Evolutionary conservation across 73 alveolate genomes (phyloP).

Genomic region (Paramecium pentaurelia): DNA sequence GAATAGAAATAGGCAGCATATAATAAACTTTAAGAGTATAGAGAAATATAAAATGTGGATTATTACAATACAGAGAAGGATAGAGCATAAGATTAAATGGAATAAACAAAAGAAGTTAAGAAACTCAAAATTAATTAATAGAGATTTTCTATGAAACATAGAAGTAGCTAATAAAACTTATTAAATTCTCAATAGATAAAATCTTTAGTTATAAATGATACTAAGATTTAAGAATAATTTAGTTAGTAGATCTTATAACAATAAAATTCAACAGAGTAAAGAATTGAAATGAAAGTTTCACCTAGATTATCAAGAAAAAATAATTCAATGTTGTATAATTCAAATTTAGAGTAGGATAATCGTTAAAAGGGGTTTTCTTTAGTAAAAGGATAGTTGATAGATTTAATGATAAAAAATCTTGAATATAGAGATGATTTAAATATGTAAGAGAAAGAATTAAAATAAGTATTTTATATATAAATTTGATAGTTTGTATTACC

Average conservation of each 20-base stretch:
- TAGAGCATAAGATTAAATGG: background rate
- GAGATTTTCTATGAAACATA: background rate
- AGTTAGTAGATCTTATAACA: background rate
- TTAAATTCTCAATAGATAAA: background rate
- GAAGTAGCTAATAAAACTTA: background rate
- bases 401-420: slow-evolving; percentile 27
- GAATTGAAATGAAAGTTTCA: background rate
- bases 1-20: background rate
- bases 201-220: background rate
- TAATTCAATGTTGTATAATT: background rate
- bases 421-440: slow-evolving; percentile 30
- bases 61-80: slow-evolving; percentile 4
- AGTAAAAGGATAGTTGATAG: background rate
- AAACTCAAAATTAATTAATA: background rate
- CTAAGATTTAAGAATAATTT: background rate
- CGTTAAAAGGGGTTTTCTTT: background rate
- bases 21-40: slow-evolving; percentile 5
- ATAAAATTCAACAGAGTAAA: background rate
- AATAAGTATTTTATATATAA: background rate
- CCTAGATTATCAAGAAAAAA: background rate
- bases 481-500: slow-evolving; percentile 26
- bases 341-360: background rate
- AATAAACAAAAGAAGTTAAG: background rate
- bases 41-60: background rate
- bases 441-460: background rate